These are phyloP conservation scores for Zymoseptoria ardabiliae DNA, from an alignment of 2,329 filamentous ascomycete species.

Conservation along the genomic window DNA sequence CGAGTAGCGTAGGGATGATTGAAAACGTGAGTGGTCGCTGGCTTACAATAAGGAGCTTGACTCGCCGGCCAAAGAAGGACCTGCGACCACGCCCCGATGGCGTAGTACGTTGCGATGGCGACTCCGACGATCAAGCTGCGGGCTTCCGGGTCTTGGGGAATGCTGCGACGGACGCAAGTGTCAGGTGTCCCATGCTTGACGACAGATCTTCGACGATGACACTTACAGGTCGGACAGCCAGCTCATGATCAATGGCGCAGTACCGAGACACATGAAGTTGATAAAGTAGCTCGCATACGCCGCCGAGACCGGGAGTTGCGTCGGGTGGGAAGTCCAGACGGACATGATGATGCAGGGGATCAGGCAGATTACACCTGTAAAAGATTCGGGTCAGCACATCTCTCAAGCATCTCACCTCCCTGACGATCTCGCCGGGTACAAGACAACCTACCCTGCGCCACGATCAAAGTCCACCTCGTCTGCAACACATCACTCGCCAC, in stretches of 20 bases:
- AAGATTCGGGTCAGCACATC: neutral
- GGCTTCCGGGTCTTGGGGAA: slow-evolving; percentile 44
- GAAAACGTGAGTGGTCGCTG: neutral
- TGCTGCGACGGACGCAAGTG: slow-evolving; percentile 14
- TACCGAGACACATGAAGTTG: slow-evolving; percentile 42
- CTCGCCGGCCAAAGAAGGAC: slow-evolving; percentile 47
- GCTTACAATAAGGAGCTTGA: slow-evolving; percentile 41
- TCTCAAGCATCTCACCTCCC: too few species aligned
- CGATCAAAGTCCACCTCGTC: slow-evolving; percentile 46
- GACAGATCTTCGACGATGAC: neutral
- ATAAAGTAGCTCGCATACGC: slow-evolving; percentile 50
- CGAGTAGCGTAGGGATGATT: neutral
- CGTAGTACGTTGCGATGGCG: slow-evolving; percentile 44
- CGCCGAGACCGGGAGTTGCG: slow-evolving; percentile 36
- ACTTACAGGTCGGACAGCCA: slow-evolving; percentile 44
- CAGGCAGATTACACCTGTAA: slow-evolving; percentile 35
- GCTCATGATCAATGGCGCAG: slow-evolving; percentile 46
- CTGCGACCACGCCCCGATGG: slow-evolving; percentile 46
- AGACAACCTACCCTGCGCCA: slow-evolving; percentile 34
- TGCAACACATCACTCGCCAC: slow-evolving; percentile 44
- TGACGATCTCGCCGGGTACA: neutral
- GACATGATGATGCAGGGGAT: slow-evolving; percentile 47
- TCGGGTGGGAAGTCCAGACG: slow-evolving; percentile 45
- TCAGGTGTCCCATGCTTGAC: neutral
- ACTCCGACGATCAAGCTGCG: slow-evolving; percentile 45